phyloP scores from a whole-genome alignment of 805 yeast species.

The Maudiozyma serrabonitensis region DNA sequence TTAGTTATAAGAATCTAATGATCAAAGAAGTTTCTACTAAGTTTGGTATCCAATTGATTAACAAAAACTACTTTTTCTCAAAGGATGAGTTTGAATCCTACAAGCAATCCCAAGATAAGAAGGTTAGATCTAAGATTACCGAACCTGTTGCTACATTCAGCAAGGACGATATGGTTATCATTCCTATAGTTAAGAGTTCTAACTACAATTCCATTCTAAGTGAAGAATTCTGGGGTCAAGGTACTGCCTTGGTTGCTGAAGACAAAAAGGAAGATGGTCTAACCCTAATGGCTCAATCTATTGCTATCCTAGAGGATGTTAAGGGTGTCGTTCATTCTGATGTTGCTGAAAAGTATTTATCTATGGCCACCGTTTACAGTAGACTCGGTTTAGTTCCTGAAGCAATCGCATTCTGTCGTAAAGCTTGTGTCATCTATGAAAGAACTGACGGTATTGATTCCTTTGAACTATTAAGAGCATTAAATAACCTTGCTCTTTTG shows the following conservation, averaged over 20 bases:
- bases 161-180: conserved; percentile 57
- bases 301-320: conserved; percentile 68
- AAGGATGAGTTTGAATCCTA: conserved; percentile 30
- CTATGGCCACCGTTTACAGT: conserved; percentile 56
- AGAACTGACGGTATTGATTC: conserved; percentile 76
- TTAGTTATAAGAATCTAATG: conserved; percentile 35
- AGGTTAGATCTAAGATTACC: conserved; percentile 27
- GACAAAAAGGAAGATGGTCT: conserved; percentile 47
- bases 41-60: conserved; percentile 80
- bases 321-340: conserved; percentile 75
- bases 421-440: conserved; percentile 65
- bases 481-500: conserved; percentile 63
- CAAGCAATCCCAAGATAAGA: conserved; percentile 27
- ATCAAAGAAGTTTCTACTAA: conserved; percentile 66
- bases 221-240: conserved; percentile 67
- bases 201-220: conserved; percentile 55
- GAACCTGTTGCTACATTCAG: conserved; percentile 37
- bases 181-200: conserved; percentile 70
- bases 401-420: conserved; percentile 58
- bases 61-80: conserved; percentile 33
- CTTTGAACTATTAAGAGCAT: conserved; percentile 59
- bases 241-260: conserved; percentile 29
- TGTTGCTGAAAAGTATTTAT: conserved; percentile 59
- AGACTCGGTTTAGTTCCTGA: conserved; percentile 46
- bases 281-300: conserved; percentile 56